These are phyloP conservation scores for Stygiomarasmius scandens DNA, from an alignment of 1,284 basidiomycete genomes.

Conservation along the genomic window DNA sequence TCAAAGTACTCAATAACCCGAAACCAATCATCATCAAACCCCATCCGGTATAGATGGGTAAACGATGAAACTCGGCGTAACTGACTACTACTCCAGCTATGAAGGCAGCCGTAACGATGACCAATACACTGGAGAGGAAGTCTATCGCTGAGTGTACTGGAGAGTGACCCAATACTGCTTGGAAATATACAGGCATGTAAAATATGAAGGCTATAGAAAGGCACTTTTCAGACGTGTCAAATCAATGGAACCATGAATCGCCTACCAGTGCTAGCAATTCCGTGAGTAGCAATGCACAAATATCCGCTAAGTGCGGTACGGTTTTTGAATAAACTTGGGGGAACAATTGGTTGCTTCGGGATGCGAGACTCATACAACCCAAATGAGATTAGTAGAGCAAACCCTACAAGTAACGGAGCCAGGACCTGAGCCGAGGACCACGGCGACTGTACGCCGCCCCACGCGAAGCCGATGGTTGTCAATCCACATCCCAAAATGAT, in stretches of 20 bases:
- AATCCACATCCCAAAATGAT: conserved; percentile 14
- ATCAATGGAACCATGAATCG: neutral
- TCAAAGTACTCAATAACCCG: conserved; percentile 30
- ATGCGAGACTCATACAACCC: conserved; percentile 18
- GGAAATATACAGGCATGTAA: conserved; percentile 37
- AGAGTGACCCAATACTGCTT: conserved; percentile 31
- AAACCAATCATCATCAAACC: conserved; percentile 25
- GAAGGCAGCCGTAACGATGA: conserved; percentile 24
- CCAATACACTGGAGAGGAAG: conserved; percentile 18
- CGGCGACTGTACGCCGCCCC: conserved; percentile 21
- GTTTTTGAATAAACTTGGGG: neutral
- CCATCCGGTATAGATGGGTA: conserved; percentile 33
- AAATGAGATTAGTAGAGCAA: conserved; percentile 13
- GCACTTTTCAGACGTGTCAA: neutral
- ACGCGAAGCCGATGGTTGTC: conserved; percentile 19
- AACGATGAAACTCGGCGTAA: conserved; percentile 18
- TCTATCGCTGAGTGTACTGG: conserved; percentile 36
- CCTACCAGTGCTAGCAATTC: neutral
- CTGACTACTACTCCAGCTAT: conserved; percentile 17
- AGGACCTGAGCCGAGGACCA: conserved; percentile 23
- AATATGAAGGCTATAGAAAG: conserved; percentile 17
- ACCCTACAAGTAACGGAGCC: conserved; percentile 18
- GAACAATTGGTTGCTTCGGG: neutral
- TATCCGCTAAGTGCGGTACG: conserved; percentile 1
- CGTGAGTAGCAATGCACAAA: neutral